Evolutionary conservation across 139 green algal genomes (phyloP).

Genomic region (Chlorella sp.): DNA sequence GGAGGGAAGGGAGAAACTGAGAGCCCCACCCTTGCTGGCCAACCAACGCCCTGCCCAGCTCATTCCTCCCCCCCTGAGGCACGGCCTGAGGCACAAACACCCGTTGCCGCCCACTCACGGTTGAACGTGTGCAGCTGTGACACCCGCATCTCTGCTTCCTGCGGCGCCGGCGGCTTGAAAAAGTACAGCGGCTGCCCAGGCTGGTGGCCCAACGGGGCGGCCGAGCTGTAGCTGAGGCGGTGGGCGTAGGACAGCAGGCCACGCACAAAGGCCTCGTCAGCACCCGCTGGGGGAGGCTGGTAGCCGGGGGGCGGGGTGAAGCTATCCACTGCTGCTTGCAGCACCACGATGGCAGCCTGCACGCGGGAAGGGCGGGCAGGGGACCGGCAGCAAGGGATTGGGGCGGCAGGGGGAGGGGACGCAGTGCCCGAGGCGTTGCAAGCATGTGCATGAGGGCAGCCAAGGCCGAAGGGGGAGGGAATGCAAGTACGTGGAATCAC

Average conservation of each 20-base stretch:
- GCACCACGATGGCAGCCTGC: slow-evolving; percentile 19
- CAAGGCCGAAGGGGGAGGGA: not conserved
- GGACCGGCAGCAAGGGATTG: not conserved
- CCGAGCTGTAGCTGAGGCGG: slow-evolving; percentile 58
- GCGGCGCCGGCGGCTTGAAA: slow-evolving; percentile 61
- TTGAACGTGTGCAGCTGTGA: slow-evolving; percentile 57
- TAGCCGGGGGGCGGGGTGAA: slow-evolving; percentile 12
- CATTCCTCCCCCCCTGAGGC: too few species aligned
- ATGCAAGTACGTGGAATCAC: not conserved
- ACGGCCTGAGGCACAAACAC: not conserved
- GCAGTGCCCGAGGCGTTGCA: not conserved
- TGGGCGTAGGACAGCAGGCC: slow-evolving; percentile 57
- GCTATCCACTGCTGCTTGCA: slow-evolving; percentile 20
- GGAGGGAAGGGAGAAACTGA: too few species aligned
- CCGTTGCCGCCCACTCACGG: not conserved
- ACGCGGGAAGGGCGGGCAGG: not conserved
- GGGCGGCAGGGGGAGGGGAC: too few species aligned
- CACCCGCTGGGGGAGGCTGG: not conserved
- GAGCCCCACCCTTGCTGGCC: too few species aligned
- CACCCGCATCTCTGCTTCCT: slow-evolving; percentile 54
- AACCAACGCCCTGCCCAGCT: too few species aligned
- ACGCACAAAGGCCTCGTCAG: not conserved
- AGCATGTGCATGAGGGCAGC: not conserved
- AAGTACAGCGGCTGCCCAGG: slow-evolving; percentile 42
- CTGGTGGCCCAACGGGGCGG: slow-evolving; percentile 52